phyloP scores from a whole-genome alignment of 306 rosid species.

The cucumber (Cucumis sativus) region DNA sequence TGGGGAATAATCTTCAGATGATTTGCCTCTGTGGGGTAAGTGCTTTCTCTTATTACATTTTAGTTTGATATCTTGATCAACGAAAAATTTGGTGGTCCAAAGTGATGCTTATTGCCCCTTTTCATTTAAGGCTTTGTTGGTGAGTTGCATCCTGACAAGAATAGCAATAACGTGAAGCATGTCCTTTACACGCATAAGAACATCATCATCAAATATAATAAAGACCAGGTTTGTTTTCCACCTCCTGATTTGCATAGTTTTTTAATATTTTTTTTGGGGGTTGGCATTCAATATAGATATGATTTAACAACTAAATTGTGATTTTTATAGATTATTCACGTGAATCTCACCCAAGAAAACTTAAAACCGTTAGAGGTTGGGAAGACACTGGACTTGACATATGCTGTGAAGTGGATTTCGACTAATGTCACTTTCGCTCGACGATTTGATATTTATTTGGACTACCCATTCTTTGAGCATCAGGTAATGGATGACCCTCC shows the following conservation, averaged over 20 bases:
- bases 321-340: conserved; percentile 75
- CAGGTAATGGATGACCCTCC: conserved; percentile 36
- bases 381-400: conserved; percentile 62
- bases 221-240: conserved; percentile 63
- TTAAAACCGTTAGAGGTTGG: conserved; percentile 67
- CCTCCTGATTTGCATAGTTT: neutral
- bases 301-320: conserved; percentile 12
- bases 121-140: conserved; percentile 74
- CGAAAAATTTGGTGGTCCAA: neutral
- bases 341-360: conserved; percentile 69
- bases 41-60: conserved; percentile 7
- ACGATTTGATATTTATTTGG: conserved; percentile 91
- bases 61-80: neutral
- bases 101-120: conserved; percentile 8
- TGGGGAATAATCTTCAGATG: conserved; percentile 55
- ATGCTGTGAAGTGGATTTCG: conserved; percentile 74
- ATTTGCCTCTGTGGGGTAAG: conserved; percentile 95
- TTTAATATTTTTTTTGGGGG: neutral
- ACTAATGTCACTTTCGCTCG: conserved; percentile 74
- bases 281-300: neutral
- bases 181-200: conserved; percentile 77
- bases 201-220: conserved; percentile 58
- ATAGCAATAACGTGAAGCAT: conserved; percentile 69
- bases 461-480: conserved; percentile 95
- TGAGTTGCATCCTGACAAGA: conserved; percentile 67